Base-by-base conservation (phyloP, 2,329 filamentous ascomycete genomes). In the Verticillium albo-atrum region DNA sequence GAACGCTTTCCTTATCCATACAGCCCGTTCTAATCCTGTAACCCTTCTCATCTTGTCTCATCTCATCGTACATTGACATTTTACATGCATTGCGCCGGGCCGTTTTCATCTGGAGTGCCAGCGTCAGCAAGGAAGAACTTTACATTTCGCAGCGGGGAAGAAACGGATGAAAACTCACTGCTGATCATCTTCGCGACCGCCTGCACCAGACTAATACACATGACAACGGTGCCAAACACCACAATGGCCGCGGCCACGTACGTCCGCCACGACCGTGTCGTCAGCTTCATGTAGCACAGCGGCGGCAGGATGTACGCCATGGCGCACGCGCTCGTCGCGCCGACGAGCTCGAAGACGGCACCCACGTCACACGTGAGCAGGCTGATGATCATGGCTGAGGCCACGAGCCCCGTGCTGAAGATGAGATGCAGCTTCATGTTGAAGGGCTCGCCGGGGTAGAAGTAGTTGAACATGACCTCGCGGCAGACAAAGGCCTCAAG, bases 401-500 rank as follows among this genome's bases (percentile, higher is more conserved):
- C 79, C n/a, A 98, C 91, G 27, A 98, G 82, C 4, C 86, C 80
- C 1, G 92, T 92, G 65, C 90, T 96, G 72, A 98, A 90, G 61
- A 96, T 84, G 53, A 99, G 75, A 74, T 99, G 95, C 51, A 92
- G 86, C 63, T 88, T 88, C 67, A 92, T 86, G 72, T 92, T 88
- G 77, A 93, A 96, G 0, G 90, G 89, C 66, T 79, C 91, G 61
- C 79, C 80, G 1, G 83, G 84, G 68, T 82, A 87, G 71, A 81
- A 88, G 75, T 96, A 97, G 64, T 91, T 92, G 66, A 91, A 85
- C 91, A 97, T 96, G 64, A 97, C 93, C 75, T 97, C 95, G 69
- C 95, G 87, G 75, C 95, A 99, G 58, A 99, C 95, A 73, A 99
- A 99, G 17, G 92, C 93, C 79, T 99, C 95, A 61, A 99, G 88